Evolutionary conservation across 2,329 filamentous ascomycete genomes (phyloP), one percentile per base, ranked within the genome.

Genomic region (Penicillium sp.): DNA sequence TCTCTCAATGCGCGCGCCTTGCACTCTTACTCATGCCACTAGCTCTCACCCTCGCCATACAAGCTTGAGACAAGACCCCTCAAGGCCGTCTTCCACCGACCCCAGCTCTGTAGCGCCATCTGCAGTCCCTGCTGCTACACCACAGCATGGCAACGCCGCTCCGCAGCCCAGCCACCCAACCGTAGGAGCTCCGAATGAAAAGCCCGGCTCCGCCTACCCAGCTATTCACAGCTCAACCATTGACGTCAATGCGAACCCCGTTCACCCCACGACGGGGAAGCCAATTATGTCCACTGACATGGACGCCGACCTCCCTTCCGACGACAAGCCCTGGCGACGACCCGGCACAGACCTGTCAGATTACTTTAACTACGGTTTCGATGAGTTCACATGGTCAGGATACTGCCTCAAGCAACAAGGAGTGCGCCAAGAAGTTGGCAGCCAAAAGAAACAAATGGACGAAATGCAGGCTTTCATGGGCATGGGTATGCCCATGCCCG

Each of bases 331-430:
- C 16, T 99, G 94, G 94, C 87, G 94, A 42, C 88, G 92, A 60
- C 94, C 94, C 0, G 94, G 94, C 44, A 92, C 93, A 10, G 94
- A 99, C 67, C 85, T 96, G 50, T 94, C 89, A 55, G 94, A 99
- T 72, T 97, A 96, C 77, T 97, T 97, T 83, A 97, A 97, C 79
- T 97, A 97, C 75, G 93, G 93, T 54, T 97, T 97, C 69, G 93
- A 97, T 75, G 93, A 97, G 74, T 97, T 97, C 74, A 96, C 92
- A 1, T 99, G 94, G 94, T 89, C 92, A 5, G 84, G 92, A 50
- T 99, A 99, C 72, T 92, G 92, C 31, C 81, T 91, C 55, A 95
- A 96, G 68, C 94, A 97, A 72, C 87, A 94, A 61, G 81, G 80
- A 22, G 81, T 97, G 66, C 84, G 89, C 16, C 85, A 85, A 61